Evolutionary conservation across 2,329 filamentous ascomycete genomes (phyloP), one percentile per base, ranked within the genome.

Genomic region (Trematosphaeria pertusa): DNA sequence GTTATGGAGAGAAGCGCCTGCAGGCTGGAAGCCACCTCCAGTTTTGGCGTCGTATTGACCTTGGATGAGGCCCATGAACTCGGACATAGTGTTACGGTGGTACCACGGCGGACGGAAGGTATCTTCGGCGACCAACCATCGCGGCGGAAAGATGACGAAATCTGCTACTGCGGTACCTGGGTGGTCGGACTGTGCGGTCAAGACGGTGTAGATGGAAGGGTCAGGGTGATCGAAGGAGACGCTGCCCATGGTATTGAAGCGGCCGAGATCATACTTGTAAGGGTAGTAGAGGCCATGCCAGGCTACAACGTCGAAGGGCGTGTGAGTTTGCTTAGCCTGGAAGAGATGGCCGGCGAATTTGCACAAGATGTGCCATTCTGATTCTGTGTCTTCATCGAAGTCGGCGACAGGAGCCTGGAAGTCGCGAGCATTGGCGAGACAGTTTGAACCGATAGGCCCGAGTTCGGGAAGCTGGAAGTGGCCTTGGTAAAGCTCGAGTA

Each of bases 81-180:
- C 84, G 2, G 81, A 84, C 84, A 86, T 86, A 43, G 79, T 84
- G 68, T 87, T 87, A 34, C 84, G 81, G 71, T 89, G 87, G 73
- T 87, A 89, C 78, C 85, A 89, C 0, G 87, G 87, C 18, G 85
- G 85, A 5, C 86, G 81, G 76, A 88, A 89, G 0, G 87, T 89
- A 62, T 87, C 78, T 59, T 87, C 84, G 2, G 80, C 81, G 0
- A 87, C 85, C 24, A 88, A 79, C 86, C 86, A 89, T 39, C 86
- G 79, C 1, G 87, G 86, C 8, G 86, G 85, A 73, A 89, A 88
- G 68, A 88, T 84, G 60, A 88, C 84, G 58, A 89, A 88, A 73
- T 89, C 87, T 5, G 84, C 85, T 2, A 87, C 73, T 0, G 82
- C 77, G 0, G 81, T 81, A 7, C 78, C 79, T 4, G 78, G 71